Percentiles rank a stretch among this genome's conserved stretches.
These are phyloP conservation scores for Zasmidium angulare DNA, from an alignment of 2,329 filamentous ascomycete species.

Conservation along the genomic window DNA sequence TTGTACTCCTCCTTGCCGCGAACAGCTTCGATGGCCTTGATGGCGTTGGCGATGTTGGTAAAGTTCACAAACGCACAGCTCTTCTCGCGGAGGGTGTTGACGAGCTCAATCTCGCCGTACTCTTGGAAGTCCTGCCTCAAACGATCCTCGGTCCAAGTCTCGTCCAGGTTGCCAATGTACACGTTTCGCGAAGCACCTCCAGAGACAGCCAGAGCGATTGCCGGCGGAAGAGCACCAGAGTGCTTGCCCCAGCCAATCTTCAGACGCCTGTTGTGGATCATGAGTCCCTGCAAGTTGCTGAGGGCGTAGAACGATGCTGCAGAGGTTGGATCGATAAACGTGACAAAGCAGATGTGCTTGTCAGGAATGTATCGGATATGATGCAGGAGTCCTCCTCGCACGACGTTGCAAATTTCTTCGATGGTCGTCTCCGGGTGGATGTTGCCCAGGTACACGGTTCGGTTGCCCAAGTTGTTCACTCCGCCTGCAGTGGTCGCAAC, in stretches of 20 bases:
- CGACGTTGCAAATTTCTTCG: slow-evolving; percentile 99
- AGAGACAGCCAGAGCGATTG: slow-evolving; percentile 92
- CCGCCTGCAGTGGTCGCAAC: slow-evolving; percentile 95
- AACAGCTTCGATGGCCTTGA: slow-evolving; percentile 97
- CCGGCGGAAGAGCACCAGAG: slow-evolving; percentile 90
- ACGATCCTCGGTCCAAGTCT: slow-evolving; percentile 95
- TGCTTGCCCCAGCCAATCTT: slow-evolving; percentile 99
- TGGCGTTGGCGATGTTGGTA: slow-evolving; percentile 98
- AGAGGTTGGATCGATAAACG: slow-evolving; percentile 97
- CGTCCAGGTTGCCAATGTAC: slow-evolving; percentile 95
- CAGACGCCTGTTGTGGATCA: slow-evolving; percentile 97
- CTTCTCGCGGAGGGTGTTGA: slow-evolving; percentile 96
- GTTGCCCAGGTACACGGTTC: slow-evolving; percentile 96
- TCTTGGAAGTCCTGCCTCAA: slow-evolving; percentile 95
- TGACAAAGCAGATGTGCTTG: slow-evolving; percentile 99
- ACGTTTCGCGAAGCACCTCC: slow-evolving; percentile 98
- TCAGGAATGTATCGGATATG: slow-evolving; percentile 99
- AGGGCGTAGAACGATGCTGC: slow-evolving; percentile 97
- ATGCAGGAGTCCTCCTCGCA: slow-evolving; percentile 89
- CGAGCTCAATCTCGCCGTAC: slow-evolving; percentile 95
- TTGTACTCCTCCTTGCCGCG: slow-evolving; percentile 94
- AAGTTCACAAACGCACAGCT: slow-evolving; percentile 99
- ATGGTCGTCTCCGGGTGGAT: slow-evolving; percentile 99
- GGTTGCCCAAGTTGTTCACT: slow-evolving; percentile 95
- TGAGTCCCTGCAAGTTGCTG: slow-evolving; percentile 94